These are phyloP conservation scores for Malassezia cuniculi DNA, from an alignment of 1,284 basidiomycete species.

Conservation along the genomic window DNA sequence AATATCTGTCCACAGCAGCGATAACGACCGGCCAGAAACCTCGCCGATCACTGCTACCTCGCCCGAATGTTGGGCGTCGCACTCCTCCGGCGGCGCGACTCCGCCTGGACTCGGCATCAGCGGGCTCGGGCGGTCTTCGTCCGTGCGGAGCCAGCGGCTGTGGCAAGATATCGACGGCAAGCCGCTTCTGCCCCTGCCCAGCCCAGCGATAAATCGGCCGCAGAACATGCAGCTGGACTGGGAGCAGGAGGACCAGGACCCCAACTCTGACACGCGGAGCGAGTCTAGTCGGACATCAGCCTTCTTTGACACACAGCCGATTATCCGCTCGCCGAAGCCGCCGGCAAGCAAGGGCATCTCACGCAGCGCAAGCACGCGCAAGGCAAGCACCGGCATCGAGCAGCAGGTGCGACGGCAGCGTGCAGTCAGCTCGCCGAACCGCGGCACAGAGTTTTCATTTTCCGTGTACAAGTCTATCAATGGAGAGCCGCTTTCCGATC, in stretches of 20 bases:
- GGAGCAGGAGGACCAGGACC: background rate
- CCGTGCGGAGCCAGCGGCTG: conserved; percentile 30
- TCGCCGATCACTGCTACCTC: too few relatives aligned
- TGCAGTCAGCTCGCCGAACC: conserved; percentile 9
- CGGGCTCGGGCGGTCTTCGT: too few relatives aligned
- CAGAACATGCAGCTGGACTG: conserved; percentile 8
- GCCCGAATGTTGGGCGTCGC: too few relatives aligned
- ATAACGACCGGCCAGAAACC: too few relatives aligned
- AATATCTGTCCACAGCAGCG: too few relatives aligned
- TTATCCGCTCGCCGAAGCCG: conserved; percentile 3
- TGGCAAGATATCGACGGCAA: conserved; percentile 41
- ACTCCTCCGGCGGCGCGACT: too few relatives aligned
- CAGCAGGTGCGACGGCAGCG: conserved; percentile 6
- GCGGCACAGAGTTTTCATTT: too few relatives aligned
- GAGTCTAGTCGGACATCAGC: conserved; percentile 22
- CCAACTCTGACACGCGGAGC: background rate
- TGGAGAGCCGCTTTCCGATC: too few relatives aligned
- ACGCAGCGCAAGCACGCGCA: conserved; percentile 8
- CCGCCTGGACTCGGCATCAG: too few relatives aligned
- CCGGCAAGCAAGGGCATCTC: conserved; percentile 3
- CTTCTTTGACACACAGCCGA: conserved; percentile 23
- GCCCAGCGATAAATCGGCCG: conserved; percentile 21
- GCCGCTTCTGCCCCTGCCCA: conserved; percentile 35
- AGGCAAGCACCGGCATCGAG: background rate
- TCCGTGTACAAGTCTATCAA: too few relatives aligned